Evolutionary conservation across 2,329 filamentous ascomycete genomes (phyloP), one percentile per base, ranked within the genome.

Genomic region (Sarocladium strictum): DNA sequence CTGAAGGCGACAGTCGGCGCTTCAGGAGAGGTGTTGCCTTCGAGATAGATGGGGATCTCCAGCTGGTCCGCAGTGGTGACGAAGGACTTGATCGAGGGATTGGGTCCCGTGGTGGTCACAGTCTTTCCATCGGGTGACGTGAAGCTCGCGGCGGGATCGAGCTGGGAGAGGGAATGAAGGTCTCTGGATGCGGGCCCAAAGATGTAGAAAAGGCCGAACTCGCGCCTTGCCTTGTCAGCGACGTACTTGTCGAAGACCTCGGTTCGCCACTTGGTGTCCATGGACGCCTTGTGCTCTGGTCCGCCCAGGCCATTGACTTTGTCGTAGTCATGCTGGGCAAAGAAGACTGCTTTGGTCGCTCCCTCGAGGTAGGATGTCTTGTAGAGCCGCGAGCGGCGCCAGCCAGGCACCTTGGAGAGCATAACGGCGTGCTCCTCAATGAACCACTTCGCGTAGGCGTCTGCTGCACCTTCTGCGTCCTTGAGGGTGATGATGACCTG

Each of bases 171-270:
- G 5, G 80, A 76, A 1, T 75, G 62, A 3, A 93, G 74, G 60
- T 93, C 86, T 23, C 88, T 79, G 0, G 88, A 84, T 0, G 81
- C 88, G 0, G 87, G 80, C 0, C 89, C 88, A 63, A 96, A 95
- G 11, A 86, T 84, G 68, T 94, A 92, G 67, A 89, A 89, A 58
- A 92, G 80, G 32, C 81, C 75, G 69, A 89, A 94, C 0, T 77
- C 76, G 17, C 87, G 77, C 43, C 83, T 76, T 11, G 70, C 75
- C 62, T 81, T 81, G 47, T 73, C 69, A 21, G 75, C 77, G 11
- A 89, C 78, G 14, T 83, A 77, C 32, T 83, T 79, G 19, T 71
- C 68, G 61, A 81, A 79, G 33, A 90, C 74, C 51, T 83, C 76
- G 2, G 76, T 73, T 15, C 77, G 72, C 80, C 86, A 84, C 1